phyloP scores from a whole-genome alignment of 2,329 filamentous ascomycete genomes.

The Fusarium sp. region DNA sequence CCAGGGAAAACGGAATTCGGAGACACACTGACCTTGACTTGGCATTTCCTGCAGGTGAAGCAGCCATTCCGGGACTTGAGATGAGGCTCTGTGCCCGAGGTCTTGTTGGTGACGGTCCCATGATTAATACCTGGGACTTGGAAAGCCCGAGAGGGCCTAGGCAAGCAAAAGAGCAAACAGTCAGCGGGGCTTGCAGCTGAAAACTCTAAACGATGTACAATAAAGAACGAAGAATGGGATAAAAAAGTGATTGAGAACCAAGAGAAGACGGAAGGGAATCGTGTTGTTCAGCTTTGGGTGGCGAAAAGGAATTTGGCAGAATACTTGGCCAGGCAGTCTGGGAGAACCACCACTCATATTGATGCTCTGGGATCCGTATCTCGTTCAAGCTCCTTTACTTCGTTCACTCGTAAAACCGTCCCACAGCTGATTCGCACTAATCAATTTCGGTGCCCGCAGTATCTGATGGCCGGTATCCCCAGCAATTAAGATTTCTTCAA shows the following conservation, averaged over 20 bases:
- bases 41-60: neutral
- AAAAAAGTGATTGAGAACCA: neutral
- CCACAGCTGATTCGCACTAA: neutral
- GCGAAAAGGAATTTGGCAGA: neutral
- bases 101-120: neutral
- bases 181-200: accelerated
- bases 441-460: accelerated
- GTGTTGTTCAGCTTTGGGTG: accelerated
- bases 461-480: too few relatives aligned
- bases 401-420: neutral
- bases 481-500: too few relatives aligned
- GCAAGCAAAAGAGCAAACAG: accelerated
- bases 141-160: neutral
- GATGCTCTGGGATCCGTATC: neutral
- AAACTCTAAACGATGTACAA: accelerated
- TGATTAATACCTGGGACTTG: neutral
- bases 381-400: neutral
- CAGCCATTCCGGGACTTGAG: neutral
- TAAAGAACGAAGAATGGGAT: neutral
- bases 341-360: neutral
- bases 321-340: neutral
- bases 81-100: neutral
- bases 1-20: too few relatives aligned
- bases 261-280: neutral
- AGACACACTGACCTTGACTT: neutral